These are phyloP conservation scores for Solanum medicagineum DNA, from an alignment of 257 asterid species.

Conservation along the genomic window DNA sequence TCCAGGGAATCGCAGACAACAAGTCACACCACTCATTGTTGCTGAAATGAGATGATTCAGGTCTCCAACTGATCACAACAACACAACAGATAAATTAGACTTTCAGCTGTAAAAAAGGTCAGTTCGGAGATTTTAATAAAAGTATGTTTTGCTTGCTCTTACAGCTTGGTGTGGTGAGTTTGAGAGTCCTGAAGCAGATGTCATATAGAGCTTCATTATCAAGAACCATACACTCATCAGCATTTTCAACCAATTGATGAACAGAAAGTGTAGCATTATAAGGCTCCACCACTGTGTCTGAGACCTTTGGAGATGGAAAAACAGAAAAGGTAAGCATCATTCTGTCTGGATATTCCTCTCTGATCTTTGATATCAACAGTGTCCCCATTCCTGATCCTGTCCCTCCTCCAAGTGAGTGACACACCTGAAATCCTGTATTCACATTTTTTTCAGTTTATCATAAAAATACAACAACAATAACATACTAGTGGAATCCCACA, in stretches of 20 bases:
- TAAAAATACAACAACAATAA: not conserved
- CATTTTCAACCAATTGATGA: constrained; percentile 19
- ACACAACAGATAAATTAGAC: not conserved
- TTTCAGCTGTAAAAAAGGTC: not conserved
- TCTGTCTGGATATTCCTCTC: constrained; percentile 18
- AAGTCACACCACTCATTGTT: constrained; percentile 20
- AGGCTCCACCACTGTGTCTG: constrained; percentile 19
- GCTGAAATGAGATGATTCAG: constrained; percentile 17
- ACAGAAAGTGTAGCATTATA: constrained; percentile 22
- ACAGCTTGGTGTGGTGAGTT: constrained; percentile 16
- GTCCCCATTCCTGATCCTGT: constrained; percentile 22
- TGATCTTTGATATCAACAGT: constrained; percentile 12
- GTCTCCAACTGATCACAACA: constrained; percentile 16
- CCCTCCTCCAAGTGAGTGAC: constrained; percentile 22
- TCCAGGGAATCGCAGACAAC: constrained; percentile 17
- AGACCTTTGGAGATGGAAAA: constrained; percentile 20
- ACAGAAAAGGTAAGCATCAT: constrained; percentile 24
- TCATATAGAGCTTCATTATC: constrained; percentile 19
- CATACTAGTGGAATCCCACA: too few relatives aligned
- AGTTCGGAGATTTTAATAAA: not conserved
- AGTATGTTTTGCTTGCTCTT: not conserved
- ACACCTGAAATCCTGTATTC: constrained; percentile 13
- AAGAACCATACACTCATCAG: constrained; percentile 21
- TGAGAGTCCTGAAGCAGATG: constrained; percentile 19
- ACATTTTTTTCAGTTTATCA: not conserved